A percentile compares a stretch with the other conserved stretches of the same genome.
These are phyloP conservation scores for Paramecium pentaurelia DNA, from an alignment of 73 alveolate genomes.

Conservation along the genomic window DNA sequence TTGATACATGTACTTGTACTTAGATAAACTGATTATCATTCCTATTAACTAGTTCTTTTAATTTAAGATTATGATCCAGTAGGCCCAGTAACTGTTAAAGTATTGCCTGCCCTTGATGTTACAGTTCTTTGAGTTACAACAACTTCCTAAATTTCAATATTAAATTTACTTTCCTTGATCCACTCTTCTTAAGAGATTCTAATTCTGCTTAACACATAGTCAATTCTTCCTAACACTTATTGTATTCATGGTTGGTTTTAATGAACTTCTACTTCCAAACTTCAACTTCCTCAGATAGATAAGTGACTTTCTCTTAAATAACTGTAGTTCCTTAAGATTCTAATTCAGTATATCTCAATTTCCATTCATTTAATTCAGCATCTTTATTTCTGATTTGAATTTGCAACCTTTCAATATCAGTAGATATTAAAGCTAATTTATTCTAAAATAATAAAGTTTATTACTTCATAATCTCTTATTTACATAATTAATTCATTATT, in stretches of 20 bases:
- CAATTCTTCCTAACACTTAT: not conserved
- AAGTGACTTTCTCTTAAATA: slow-evolving; percentile 1
- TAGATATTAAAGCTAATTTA: not conserved
- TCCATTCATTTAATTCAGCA: slow-evolving; percentile 4
- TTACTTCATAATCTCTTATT: slow-evolving; percentile 15
- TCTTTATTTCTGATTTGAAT: not conserved
- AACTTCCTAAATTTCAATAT: not conserved
- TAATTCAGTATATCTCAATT: not conserved
- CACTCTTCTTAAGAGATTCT: slow-evolving; percentile 26
- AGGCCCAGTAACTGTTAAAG: not conserved
- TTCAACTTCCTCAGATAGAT: slow-evolving; percentile 11
- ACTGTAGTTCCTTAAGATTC: slow-evolving; percentile 30
- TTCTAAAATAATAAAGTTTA: not conserved
- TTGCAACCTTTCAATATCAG: slow-evolving; percentile 16
- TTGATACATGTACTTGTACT: not conserved
- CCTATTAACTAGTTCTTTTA: not conserved
- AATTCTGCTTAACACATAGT: slow-evolving; percentile 47
- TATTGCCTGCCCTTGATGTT: slow-evolving; percentile 4
- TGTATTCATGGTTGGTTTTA: slow-evolving; percentile 9
- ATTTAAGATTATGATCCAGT: not conserved
- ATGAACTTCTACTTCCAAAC: slow-evolving; percentile 8
- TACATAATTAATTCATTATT: slow-evolving; percentile 8
- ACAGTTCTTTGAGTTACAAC: not conserved
- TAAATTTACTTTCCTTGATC: not conserved
- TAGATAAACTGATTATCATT: not conserved